Conservation (phyloP, 2,329 filamentous ascomycete genomes). For the Orbilia blumenaviensis region DNA sequence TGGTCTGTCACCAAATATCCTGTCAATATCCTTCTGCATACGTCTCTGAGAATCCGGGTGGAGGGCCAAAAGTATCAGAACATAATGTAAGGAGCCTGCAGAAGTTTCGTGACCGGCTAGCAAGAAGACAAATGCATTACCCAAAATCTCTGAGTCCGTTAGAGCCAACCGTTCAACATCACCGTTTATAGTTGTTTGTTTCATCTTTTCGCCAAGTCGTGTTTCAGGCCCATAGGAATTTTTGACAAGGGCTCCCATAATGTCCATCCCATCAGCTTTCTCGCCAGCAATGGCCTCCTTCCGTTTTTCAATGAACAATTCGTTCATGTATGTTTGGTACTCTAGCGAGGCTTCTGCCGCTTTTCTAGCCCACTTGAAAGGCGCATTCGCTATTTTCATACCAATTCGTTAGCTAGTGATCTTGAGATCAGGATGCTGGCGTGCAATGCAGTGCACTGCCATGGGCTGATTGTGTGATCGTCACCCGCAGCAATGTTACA, state of each 20-base stretch:
- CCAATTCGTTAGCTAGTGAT: not conserved
- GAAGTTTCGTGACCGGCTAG: slow-evolving; percentile 84
- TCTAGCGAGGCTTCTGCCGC: slow-evolving; percentile 69
- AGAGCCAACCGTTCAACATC: slow-evolving; percentile 61
- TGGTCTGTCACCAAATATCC: slow-evolving; percentile 46
- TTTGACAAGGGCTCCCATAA: slow-evolving; percentile 67
- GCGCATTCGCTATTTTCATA: slow-evolving; percentile 61
- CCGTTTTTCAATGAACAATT: slow-evolving; percentile 72
- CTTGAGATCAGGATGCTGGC: not conserved
- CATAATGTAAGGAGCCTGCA: slow-evolving; percentile 77
- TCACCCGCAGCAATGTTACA: not conserved
- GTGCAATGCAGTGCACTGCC: too few species aligned
- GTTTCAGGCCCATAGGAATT: slow-evolving; percentile 60
- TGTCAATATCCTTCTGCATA: slow-evolving; percentile 75
- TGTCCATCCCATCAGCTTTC: slow-evolving; percentile 62
- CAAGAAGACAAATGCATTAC: slow-evolving; percentile 74
- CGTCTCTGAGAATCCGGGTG: slow-evolving; percentile 71
- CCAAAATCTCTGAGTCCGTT: slow-evolving; percentile 73
- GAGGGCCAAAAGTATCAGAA: slow-evolving; percentile 73
- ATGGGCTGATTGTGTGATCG: not conserved
- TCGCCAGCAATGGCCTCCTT: slow-evolving; percentile 62
- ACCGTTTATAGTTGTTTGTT: slow-evolving; percentile 35
- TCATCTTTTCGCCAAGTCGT: slow-evolving; percentile 20
- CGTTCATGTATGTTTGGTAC: slow-evolving; percentile 75
- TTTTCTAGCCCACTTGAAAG: slow-evolving; percentile 66